Evolutionary conservation across 805 yeast species (phyloP).

Genomic region (Ogataea nakhonphanomensis): DNA sequence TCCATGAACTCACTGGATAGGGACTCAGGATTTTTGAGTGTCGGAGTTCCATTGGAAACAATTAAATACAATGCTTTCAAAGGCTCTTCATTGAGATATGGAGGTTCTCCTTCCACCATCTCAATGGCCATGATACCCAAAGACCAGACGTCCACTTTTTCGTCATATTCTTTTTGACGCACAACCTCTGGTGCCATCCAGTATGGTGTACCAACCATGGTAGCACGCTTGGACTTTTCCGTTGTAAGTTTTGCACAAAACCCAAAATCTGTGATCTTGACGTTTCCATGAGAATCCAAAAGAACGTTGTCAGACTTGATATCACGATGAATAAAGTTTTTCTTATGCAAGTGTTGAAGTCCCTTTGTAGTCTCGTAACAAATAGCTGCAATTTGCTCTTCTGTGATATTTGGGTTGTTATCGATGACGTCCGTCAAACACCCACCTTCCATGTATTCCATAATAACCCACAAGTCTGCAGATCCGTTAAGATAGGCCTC

Average conservation of each 20-base stretch:
- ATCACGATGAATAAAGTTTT: constrained; percentile 93
- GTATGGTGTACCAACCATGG: constrained; percentile 99
- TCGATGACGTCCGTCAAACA: constrained; percentile 94
- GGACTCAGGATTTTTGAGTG: constrained; percentile 74
- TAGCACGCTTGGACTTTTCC: constrained; percentile 80
- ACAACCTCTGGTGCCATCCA: constrained; percentile 99
- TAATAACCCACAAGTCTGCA: constrained; percentile 93
- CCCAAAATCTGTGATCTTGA: constrained; percentile 91
- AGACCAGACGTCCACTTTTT: constrained; percentile 97
- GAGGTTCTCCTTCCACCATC: constrained; percentile 99
- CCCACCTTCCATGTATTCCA: constrained; percentile 99
- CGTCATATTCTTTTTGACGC: constrained; percentile 90
- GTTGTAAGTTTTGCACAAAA: constrained; percentile 94
- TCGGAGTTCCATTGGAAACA: constrained; percentile 96
- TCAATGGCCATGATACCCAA: constrained; percentile 97
- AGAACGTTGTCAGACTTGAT: constrained; percentile 95
- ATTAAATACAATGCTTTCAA: constrained; percentile 88
- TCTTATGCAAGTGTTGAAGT: constrained; percentile 83
- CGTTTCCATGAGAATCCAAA: constrained; percentile 75
- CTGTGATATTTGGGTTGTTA: constrained; percentile 74
- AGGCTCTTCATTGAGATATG: constrained; percentile 94
- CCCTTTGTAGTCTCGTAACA: constrained; percentile 91
- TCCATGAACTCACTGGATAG: constrained; percentile 75
- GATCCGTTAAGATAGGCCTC: constrained; percentile 82
- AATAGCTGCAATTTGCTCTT: constrained; percentile 87